Evolutionary conservation across 2,329 filamentous ascomycete species (phyloP), one percentile per base, ranked within the genome.

Genomic region (Colletotrichum sp.): DNA sequence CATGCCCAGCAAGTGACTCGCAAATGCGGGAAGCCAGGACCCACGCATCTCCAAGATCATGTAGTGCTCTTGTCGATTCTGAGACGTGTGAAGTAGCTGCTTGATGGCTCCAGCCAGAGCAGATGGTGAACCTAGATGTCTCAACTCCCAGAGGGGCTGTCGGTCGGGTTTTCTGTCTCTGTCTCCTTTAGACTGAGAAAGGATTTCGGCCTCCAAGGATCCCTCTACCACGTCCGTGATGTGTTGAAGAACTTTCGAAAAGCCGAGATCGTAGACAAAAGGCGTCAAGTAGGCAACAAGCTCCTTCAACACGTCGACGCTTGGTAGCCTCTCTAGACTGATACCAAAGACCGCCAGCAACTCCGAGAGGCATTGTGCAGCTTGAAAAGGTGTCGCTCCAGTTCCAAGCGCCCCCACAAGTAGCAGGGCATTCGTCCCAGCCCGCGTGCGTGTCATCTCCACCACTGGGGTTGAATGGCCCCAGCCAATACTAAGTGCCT

Each of bases 371-470:
- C 16, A 57, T 3, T 73, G 57, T 0, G 71, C 65, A 1, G 65
- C 71, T 4, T 52, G 28, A 4, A 43, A 73, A 0, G 64, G 4
- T 1, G 16, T 16, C 0, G 6, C 3, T 0, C 38, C 57, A 1
- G 57, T 43, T 3, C 7, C 15, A 8, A 64, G 13, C 2, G 65
- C 71, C 1, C 65, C 71, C 1, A 70, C 10, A 1, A 73, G 8
- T 13, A 73, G 24, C 3, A 73, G 8, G 1, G 65, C 65, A 21
- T 73, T 69, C 6, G 65, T 15, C 1, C 71, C 65, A 9, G 65
- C 71, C 6, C 60, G 28, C 0, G 65, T 69, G 3, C 65, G 57
- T 4, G 71, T 67, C n/a, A 69, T 6, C 8, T 69, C 57, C 0
- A 61, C 57, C 0, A 73, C 65, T 0, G 65, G 71, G 1, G 28